Percentiles rank a stretch among this genome's conserved stretches.
Evolutionary conservation across 2,329 filamentous ascomycete genomes (phyloP).

Genomic region (Apiospora marii): DNA sequence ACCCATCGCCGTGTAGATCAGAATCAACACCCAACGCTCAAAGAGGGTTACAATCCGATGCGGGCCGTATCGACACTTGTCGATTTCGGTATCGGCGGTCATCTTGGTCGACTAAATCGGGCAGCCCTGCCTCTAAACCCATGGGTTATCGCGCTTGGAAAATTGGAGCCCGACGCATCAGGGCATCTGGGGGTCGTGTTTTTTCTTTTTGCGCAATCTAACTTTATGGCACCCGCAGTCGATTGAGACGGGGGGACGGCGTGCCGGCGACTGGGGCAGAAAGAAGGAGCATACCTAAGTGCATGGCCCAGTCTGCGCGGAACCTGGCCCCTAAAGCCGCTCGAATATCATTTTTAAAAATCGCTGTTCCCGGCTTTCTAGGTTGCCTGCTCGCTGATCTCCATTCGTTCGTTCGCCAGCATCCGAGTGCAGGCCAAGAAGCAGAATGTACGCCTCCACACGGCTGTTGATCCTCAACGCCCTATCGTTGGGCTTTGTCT

Average conservation of each 20-base stretch:
- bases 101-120: constrained; percentile 9
- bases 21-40: constrained; percentile 7
- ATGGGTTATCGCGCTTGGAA: neutral
- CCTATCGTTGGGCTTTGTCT: neutral
- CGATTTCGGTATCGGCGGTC: neutral
- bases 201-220: neutral
- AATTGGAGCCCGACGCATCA: neutral
- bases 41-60: constrained; percentile 13
- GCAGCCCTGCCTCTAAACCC: neutral
- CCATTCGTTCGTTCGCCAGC: neutral
- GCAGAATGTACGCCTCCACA: constrained; percentile 1
- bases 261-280: neutral
- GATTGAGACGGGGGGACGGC: neutral
- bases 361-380: neutral
- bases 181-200: neutral
- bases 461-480: constrained; percentile 9
- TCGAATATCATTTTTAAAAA: neutral
- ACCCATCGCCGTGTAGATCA: neutral
- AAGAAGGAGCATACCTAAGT: too few relatives aligned
- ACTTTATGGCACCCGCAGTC: neutral
- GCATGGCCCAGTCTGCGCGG: neutral
- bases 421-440: neutral
- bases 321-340: neutral
- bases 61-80: constrained; percentile 8
- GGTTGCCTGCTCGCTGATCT: neutral